Evolutionary conservation across 2,329 filamentous ascomycete genomes (phyloP), one percentile per base, ranked within the genome.

Genomic region (Periconia digitata): DNA sequence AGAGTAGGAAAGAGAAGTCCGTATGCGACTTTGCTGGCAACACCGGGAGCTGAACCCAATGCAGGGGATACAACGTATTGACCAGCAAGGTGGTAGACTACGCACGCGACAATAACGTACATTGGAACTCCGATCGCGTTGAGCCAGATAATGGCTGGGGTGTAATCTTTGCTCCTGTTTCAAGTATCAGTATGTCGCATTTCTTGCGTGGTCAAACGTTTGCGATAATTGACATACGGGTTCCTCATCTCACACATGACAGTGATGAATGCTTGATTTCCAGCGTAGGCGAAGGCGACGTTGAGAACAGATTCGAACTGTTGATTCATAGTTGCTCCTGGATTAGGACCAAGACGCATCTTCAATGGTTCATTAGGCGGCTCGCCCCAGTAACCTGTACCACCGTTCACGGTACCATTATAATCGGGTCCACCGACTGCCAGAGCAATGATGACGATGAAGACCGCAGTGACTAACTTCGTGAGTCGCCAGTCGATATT

Each of bases 201-300:
- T 27, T 7, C 24, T 7, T 12, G 24, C 24, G 24, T 12, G 24
- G 24, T n/a, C n/a, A n/a, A n/a, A n/a, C n/a, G n/a, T 29, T 42
- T 42, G 23, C 53, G 58, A 7, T 27, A 27, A 12, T 6, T 27
- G 24, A 12, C 24, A 7, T 27, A 27, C 24, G 62, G 59, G 40
- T 63, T 58, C 27, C 62, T 54, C 62, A 65, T 63, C 16, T 65
- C 60, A 4, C 55, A 58, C 13, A 65, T 47, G 15, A 65, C 60
- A 2, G 60, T 63, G 1, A 59, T 59, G 4, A 64, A 64, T 2
- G 62, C 60, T 40, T 64, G 62, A 35, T 62, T 63, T n/a, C 62
- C 62, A 3, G 60, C 51, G 24, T 58, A 64, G 6, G 62, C 57
- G 44, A 64, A 64, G 2, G 57, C 60, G 34, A 63, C 62, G 44